Percentiles rank a stretch among this genome's conserved stretches.
phyloP scores from a whole-genome alignment of 345 rosid genomes.

The Corymbia maculata region DNA sequence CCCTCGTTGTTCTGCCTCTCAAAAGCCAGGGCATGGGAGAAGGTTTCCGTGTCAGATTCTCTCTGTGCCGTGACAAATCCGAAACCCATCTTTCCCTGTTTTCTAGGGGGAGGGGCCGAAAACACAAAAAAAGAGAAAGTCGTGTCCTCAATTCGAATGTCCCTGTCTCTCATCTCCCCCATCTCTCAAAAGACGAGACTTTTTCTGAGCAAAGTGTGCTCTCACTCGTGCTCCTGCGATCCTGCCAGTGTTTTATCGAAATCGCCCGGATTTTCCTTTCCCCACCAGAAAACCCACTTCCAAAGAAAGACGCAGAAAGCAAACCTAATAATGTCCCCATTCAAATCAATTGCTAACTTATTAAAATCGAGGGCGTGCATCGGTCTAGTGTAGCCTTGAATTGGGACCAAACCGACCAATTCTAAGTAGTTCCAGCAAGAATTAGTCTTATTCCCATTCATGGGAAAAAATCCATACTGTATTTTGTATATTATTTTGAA shows the following conservation, averaged over 20 bases:
- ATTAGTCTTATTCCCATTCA: not conserved
- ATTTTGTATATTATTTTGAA: too few species aligned
- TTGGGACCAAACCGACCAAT: not conserved
- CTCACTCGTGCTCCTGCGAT: not conserved
- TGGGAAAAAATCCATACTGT: not conserved
- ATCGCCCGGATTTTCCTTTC: not conserved
- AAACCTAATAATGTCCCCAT: not conserved
- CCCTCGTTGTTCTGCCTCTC: not conserved
- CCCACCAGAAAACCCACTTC: not conserved
- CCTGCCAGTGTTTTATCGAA: not conserved
- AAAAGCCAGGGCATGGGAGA: not conserved
- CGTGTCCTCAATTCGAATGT: not conserved
- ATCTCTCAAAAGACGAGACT: not conserved
- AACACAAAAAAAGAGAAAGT: not conserved
- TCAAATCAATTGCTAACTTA: not conserved
- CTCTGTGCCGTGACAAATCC: not conserved
- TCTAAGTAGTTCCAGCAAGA: not conserved
- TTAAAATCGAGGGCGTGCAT: not conserved
- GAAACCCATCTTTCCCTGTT: not conserved
- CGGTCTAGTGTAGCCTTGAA: not conserved
- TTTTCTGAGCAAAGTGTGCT: not conserved
- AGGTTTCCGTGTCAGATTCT: not conserved
- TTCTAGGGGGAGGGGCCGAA: not conserved
- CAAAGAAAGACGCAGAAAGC: not conserved
- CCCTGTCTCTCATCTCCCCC: not conserved